These are phyloP conservation scores for Millerozyma miso DNA, from an alignment of 805 yeast genomes.

Conservation along the genomic window DNA sequence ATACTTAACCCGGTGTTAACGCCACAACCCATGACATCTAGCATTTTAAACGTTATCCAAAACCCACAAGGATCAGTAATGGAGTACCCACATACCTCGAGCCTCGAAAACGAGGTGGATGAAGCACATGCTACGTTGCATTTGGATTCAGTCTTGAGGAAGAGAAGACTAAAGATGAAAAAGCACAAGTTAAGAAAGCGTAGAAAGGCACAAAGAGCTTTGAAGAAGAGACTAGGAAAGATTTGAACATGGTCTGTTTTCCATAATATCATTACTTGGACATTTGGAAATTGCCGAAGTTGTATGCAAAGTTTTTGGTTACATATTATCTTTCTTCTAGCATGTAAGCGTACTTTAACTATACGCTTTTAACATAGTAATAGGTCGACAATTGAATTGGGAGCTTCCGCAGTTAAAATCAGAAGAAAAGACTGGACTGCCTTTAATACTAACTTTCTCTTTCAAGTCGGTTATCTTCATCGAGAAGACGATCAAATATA, in stretches of 20 bases:
- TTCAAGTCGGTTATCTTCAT: too few relatives aligned
- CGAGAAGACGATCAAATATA: too few relatives aligned
- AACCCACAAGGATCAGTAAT: neutral
- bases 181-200: slow-evolving; percentile 96
- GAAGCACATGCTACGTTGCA: slow-evolving; percentile 30
- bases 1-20: neutral
- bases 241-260: slow-evolving; percentile 11
- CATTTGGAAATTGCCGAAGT: too few relatives aligned
- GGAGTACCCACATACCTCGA: neutral
- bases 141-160: slow-evolving; percentile 71
- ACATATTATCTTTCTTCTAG: too few relatives aligned
- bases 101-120: neutral
- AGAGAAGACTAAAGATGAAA: slow-evolving; percentile 93
- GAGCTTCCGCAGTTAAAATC: too few relatives aligned
- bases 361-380: too few relatives aligned
- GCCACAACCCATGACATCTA: neutral
- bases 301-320: too few relatives aligned
- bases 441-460: too few relatives aligned
- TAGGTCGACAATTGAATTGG: too few relatives aligned
- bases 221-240: slow-evolving; percentile 64
- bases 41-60: neutral
- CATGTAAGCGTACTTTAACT: too few relatives aligned
- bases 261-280: too few relatives aligned
- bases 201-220: slow-evolving; percentile 86
- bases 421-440: too few relatives aligned